Conservation (phyloP, 345 rosid species). For the Hibiscus syriacus region DNA sequence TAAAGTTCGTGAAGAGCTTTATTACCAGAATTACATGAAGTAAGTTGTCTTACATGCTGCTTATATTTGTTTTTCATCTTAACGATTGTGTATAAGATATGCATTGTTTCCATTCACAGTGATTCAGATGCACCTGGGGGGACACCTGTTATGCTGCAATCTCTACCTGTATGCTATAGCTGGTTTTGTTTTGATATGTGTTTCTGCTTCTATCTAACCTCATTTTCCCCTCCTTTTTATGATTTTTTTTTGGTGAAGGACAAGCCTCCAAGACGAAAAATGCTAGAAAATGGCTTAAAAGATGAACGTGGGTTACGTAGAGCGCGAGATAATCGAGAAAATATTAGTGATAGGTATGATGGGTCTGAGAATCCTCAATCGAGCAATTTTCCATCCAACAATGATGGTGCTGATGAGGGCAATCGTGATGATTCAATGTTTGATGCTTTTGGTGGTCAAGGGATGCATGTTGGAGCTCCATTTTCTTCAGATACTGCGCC, state of each 20-base stretch:
- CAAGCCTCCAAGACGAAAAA: constrained; percentile 60
- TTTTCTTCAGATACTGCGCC: constrained; percentile 76
- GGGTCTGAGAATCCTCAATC: constrained; percentile 70
- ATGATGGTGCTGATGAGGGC: constrained; percentile 58
- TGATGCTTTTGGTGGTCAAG: constrained; percentile 72
- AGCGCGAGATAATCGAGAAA: constrained; percentile 59
- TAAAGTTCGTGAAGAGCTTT: constrained; percentile 91
- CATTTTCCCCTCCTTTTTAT: background rate
- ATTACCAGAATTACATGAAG: constrained; percentile 95
- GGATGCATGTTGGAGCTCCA: constrained; percentile 57
- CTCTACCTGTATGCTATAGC: background rate
- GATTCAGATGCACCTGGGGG: constrained; percentile 22
- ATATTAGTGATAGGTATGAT: constrained; percentile 57
- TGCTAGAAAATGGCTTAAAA: constrained; percentile 60
- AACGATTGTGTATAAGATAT: background rate
- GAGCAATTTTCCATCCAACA: constrained; percentile 48
- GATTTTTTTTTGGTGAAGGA: constrained; percentile 43
- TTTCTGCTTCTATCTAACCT: background rate
- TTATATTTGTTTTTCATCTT: constrained; percentile 4
- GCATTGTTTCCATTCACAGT: constrained; percentile 34
- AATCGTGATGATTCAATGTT: constrained; percentile 57
- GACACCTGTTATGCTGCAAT: background rate
- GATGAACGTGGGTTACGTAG: constrained; percentile 82
- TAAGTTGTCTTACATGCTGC: constrained; percentile 22
- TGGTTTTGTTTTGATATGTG: background rate